These are phyloP conservation scores for Cystobasidium sp. DNA, from an alignment of 1,284 basidiomycete species.

Conservation along the genomic window DNA sequence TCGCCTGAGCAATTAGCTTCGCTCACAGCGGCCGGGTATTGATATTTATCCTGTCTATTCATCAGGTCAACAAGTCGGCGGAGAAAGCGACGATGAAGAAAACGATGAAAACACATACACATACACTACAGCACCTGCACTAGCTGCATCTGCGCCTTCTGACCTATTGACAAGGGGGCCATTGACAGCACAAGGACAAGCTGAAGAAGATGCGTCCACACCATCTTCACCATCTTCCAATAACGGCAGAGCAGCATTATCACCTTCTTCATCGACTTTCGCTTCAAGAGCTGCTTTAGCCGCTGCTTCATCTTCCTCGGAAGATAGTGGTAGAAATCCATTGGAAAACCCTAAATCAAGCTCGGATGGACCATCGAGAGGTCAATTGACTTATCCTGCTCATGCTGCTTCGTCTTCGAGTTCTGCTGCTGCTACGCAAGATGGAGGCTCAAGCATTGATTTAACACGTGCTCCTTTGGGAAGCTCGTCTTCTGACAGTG, in stretches of 20 bases:
- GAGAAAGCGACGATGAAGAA: background rate
- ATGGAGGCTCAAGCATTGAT: background rate
- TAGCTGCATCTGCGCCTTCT: conserved; percentile 18
- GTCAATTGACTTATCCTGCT: conserved; percentile 12
- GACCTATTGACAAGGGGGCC: background rate
- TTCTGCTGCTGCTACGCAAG: background rate
- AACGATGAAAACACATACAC: background rate
- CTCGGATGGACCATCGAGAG: background rate
- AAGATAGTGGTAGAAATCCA: conserved; percentile 1
- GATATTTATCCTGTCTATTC: background rate
- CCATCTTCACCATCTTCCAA: background rate
- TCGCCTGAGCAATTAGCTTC: too few relatives aligned
- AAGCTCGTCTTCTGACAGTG: conserved; percentile 22
- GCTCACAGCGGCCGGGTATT: background rate
- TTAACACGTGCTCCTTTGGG: conserved; percentile 5
- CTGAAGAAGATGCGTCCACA: background rate
- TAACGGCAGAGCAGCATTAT: conserved; percentile 11
- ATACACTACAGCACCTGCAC: conserved; percentile 23
- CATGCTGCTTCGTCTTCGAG: conserved; percentile 1
- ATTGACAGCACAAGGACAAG: background rate
- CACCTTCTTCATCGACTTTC: conserved; percentile 1
- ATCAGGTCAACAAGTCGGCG: conserved; percentile 12
- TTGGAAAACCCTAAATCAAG: conserved; percentile 13
- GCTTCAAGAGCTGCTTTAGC: background rate
- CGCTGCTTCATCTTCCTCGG: conserved; percentile 11